A percentile compares a stretch with the other conserved stretches of the same genome.
Evolutionary conservation across 2,329 filamentous ascomycete species (phyloP).

Genomic region (Drechslera avenae): DNA sequence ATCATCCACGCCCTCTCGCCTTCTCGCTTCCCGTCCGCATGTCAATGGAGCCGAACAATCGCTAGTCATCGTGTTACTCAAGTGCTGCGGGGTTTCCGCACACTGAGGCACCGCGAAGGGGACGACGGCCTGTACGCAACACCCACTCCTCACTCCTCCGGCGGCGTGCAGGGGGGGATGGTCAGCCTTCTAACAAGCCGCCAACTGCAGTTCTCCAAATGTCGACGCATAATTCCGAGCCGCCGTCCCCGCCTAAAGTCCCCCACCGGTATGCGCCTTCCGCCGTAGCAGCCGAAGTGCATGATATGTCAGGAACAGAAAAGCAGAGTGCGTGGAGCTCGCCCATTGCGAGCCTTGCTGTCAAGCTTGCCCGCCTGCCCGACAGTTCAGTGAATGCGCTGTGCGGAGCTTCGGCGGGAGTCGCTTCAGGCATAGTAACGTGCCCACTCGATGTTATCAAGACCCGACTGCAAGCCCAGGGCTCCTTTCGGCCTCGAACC

Average conservation of each 20-base stretch:
- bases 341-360: conserved; percentile 44
- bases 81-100: conserved; percentile 52
- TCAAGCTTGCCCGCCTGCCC: conserved; percentile 55
- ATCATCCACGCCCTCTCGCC: neutral
- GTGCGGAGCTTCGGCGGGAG: conserved; percentile 84
- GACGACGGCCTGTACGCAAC: conserved; percentile 48
- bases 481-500: conserved; percentile 70
- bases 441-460: conserved; percentile 99
- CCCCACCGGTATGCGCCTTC: conserved; percentile 44
- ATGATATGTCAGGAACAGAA: conserved; percentile 26
- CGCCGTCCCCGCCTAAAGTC: conserved; percentile 44
- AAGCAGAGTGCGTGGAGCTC: conserved; percentile 25
- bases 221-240: conserved; percentile 43
- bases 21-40: conserved; percentile 14
- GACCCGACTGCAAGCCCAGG: conserved; percentile 95
- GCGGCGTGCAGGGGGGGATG: neutral
- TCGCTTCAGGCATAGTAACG: conserved; percentile 91
- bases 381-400: conserved; percentile 74
- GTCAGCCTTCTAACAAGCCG: conserved; percentile 32
- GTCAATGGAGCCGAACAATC: conserved; percentile 51
- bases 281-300: conserved; percentile 17
- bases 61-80: conserved; percentile 49
- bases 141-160: neutral
- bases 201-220: conserved; percentile 41
- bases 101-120: conserved; percentile 47